These are phyloP conservation scores for Candida endomychidarum DNA, from an alignment of 805 yeast species.

Conservation along the genomic window DNA sequence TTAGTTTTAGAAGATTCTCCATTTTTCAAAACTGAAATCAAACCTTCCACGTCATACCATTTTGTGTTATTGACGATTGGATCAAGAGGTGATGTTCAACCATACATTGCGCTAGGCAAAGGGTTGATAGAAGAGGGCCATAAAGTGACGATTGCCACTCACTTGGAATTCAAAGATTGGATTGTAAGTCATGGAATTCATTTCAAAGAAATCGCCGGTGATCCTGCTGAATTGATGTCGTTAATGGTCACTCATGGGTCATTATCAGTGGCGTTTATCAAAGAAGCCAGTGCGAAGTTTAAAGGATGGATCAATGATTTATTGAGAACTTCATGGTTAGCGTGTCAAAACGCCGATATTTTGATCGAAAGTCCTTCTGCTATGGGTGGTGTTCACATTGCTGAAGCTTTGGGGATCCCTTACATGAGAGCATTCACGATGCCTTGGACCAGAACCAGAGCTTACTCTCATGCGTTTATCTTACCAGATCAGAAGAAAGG, in stretches of 20 bases:
- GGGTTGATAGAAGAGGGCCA: conserved; percentile 83
- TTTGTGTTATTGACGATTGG: conserved; percentile 85
- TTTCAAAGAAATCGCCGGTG: conserved; percentile 81
- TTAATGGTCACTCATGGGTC: conserved; percentile 91
- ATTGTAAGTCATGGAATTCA: conserved; percentile 62
- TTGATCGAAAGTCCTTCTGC: conserved; percentile 95
- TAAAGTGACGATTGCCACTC: conserved; percentile 80
- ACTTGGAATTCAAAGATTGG: conserved; percentile 77
- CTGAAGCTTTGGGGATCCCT: conserved; percentile 87
- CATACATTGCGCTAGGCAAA: conserved; percentile 85
- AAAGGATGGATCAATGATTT: conserved; percentile 81
- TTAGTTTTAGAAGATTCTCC: conserved; percentile 69
- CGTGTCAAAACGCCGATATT: conserved; percentile 80
- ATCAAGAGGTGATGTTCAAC: conserved; percentile 96
- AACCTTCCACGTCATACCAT: conserved; percentile 53
- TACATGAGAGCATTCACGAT: conserved; percentile 94
- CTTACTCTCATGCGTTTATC: conserved; percentile 94
- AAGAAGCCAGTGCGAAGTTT: conserved; percentile 80
- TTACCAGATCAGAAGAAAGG: conserved; percentile 93
- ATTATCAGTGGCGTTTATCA: conserved; percentile 75
- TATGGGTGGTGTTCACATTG: conserved; percentile 93
- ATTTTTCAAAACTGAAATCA: conserved; percentile 46
- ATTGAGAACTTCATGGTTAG: conserved; percentile 74
- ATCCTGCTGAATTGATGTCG: conserved; percentile 89
- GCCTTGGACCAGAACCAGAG: conserved; percentile 98